phyloP scores from a whole-genome alignment of 768 basidiomycete genomes.

The Hortiboletus flavorubellus region DNA sequence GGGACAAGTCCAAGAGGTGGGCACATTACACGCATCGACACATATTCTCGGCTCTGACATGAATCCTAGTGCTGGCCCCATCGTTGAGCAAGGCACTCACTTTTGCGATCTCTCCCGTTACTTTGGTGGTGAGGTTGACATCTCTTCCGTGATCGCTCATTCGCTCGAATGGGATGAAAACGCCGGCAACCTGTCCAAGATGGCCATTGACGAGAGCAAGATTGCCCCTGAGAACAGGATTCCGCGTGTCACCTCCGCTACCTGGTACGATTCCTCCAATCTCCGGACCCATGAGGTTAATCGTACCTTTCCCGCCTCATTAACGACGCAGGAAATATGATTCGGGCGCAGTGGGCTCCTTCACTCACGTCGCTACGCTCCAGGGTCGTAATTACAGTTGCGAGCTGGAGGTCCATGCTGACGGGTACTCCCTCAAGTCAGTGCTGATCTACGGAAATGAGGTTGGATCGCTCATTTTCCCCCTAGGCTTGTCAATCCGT shows the following conservation, averaged over 20 bases:
- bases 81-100: conserved; percentile 93
- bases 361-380: conserved; percentile 86
- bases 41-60: conserved; percentile 1
- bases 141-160: conserved; percentile 74
- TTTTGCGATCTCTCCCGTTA: conserved; percentile 96
- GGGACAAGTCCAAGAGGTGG: conserved; percentile 88
- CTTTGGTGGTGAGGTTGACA: conserved; percentile 95
- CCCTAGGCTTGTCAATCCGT: conserved; percentile 86
- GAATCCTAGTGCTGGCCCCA: conserved; percentile 62
- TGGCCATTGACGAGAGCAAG: conserved; percentile 78
- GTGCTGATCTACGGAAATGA: conserved; percentile 19
- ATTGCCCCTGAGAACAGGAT: conserved; percentile 88
- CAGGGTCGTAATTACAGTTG: conserved; percentile 94
- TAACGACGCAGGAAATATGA: conserved; percentile 77
- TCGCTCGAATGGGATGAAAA: conserved; percentile 92
- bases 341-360: conserved; percentile 88
- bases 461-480: conserved; percentile 4
- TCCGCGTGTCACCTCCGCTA: conserved; percentile 89
- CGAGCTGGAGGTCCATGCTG: conserved; percentile 90
- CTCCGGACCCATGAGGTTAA: conserved; percentile 14
- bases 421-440: conserved; percentile 86
- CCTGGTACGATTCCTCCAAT: conserved; percentile 56
- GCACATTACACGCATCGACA: conserved; percentile 27
- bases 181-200: conserved; percentile 79
- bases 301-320: conserved; percentile 15